A percentile compares a stretch with the other conserved stretches of the same genome.
Evolutionary conservation across 2,329 filamentous ascomycete species (phyloP).

Genomic region (Pyrenochaeta sp.): DNA sequence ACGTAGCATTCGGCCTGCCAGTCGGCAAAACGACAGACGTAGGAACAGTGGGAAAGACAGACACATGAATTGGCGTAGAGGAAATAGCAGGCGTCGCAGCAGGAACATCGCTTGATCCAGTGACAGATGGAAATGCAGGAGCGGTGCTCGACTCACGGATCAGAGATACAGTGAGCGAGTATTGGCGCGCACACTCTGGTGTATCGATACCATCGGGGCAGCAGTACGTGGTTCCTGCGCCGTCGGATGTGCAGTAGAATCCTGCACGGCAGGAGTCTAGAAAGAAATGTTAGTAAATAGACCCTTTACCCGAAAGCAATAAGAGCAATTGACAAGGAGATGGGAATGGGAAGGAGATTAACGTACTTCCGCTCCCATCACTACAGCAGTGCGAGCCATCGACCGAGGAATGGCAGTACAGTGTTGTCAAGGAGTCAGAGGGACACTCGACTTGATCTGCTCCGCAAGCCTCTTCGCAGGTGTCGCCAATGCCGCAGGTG

Average conservation of each 20-base stretch:
- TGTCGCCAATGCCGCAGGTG: slow-evolving; percentile 59
- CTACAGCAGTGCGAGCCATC: slow-evolving; percentile 66
- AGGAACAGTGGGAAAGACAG: slow-evolving; percentile 2
- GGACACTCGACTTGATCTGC: slow-evolving; percentile 60
- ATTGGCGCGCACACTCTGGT: slow-evolving; percentile 62
- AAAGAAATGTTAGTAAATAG: slow-evolving; percentile 9
- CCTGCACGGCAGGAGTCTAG: slow-evolving; percentile 68
- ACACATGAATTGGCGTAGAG: slow-evolving; percentile 4
- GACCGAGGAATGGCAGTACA: slow-evolving; percentile 67
- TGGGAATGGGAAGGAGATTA: too few relatives aligned
- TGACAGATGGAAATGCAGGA: slow-evolving; percentile 5
- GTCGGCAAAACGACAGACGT: slow-evolving; percentile 6
- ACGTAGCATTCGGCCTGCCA: slow-evolving; percentile 22
- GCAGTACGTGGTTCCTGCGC: slow-evolving; percentile 63
- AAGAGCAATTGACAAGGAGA: not conserved
- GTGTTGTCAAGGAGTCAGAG: slow-evolving; percentile 53
- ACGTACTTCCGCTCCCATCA: slow-evolving; percentile 65
- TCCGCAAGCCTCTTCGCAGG: slow-evolving; percentile 66
- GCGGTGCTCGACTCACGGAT: slow-evolving; percentile 53
- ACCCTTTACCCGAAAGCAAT: not conserved
- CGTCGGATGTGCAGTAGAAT: slow-evolving; percentile 70
- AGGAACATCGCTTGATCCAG: slow-evolving; percentile 3
- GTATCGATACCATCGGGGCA: slow-evolving; percentile 66
- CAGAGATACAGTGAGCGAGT: slow-evolving; percentile 60
- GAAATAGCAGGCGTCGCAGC: slow-evolving; percentile 10